Evolutionary conservation across 345 rosid species (phyloP).

Genomic region (Rhizophora apiculata): DNA sequence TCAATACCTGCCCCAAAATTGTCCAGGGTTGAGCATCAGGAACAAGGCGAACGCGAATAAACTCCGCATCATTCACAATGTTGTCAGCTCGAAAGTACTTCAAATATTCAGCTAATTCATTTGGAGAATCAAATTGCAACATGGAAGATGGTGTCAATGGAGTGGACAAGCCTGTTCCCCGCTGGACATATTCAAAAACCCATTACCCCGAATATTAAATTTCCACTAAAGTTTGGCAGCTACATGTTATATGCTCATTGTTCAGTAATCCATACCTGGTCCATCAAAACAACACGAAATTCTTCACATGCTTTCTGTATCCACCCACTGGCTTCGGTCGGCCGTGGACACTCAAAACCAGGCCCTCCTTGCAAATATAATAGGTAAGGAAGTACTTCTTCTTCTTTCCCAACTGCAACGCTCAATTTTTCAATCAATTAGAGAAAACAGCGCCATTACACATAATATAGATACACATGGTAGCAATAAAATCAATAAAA

Average conservation of each 20-base stretch:
- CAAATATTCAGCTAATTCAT: slow-evolving; percentile 59
- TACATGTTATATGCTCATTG: neutral
- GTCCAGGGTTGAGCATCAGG: slow-evolving; percentile 87
- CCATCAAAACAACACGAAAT: slow-evolving; percentile 83
- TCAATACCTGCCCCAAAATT: slow-evolving; percentile 75
- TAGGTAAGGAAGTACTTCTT: slow-evolving; percentile 65
- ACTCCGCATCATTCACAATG: slow-evolving; percentile 89
- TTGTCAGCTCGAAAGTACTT: slow-evolving; percentile 78
- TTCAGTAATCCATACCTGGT: slow-evolving; percentile 55
- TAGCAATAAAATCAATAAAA: too few relatives aligned
- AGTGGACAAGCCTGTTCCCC: slow-evolving; percentile 95
- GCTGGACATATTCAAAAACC: slow-evolving; percentile 41
- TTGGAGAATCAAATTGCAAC: slow-evolving; percentile 67
- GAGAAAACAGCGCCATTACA: neutral
- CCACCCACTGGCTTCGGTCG: slow-evolving; percentile 89
- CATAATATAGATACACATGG: neutral
- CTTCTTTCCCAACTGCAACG: slow-evolving; percentile 73
- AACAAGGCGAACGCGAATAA: slow-evolving; percentile 66
- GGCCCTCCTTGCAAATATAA: slow-evolving; percentile 91
- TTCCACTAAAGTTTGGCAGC: neutral
- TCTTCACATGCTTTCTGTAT: slow-evolving; percentile 79
- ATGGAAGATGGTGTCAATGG: slow-evolving; percentile 80
- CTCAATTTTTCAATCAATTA: slow-evolving; percentile 6
- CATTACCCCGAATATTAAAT: neutral
- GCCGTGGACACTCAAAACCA: slow-evolving; percentile 81